Percentiles rank a stretch among this genome's conserved stretches.
phyloP scores from a whole-genome alignment of 345 rosid genomes.

The Odontarrhena argentea region DNA sequence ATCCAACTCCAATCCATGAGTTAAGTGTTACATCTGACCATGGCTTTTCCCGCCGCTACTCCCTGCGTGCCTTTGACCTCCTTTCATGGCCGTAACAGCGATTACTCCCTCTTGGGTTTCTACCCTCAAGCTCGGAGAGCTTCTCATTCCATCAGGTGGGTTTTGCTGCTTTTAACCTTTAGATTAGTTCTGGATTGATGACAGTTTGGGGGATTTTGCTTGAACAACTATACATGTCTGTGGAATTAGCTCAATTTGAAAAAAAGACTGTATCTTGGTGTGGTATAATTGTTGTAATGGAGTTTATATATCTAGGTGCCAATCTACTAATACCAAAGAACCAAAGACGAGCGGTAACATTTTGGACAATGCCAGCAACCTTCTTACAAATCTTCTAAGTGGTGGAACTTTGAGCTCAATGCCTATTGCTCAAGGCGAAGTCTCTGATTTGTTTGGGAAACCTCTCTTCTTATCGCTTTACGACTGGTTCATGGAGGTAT shows the following conservation, averaged over 20 bases:
- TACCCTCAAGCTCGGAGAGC: slow-evolving; percentile 20
- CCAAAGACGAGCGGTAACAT: slow-evolving; percentile 59
- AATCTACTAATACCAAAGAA: slow-evolving; percentile 57
- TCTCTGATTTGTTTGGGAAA: slow-evolving; percentile 80
- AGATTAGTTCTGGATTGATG: slow-evolving; percentile 10
- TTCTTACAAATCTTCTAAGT: slow-evolving; percentile 75
- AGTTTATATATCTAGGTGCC: slow-evolving; percentile 57
- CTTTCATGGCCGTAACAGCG: slow-evolving; percentile 26
- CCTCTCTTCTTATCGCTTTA: slow-evolving; percentile 84
- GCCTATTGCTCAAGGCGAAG: slow-evolving; percentile 95
- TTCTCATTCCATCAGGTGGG: slow-evolving; percentile 39
- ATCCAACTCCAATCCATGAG: no score
- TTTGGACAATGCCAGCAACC: slow-evolving; percentile 84
- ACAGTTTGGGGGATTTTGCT: not conserved
- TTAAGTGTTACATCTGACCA: not conserved
- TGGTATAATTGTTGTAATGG: slow-evolving; percentile 5
- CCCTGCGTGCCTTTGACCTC: not conserved
- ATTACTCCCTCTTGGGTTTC: slow-evolving; percentile 32
- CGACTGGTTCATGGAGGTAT: slow-evolving; percentile 93
- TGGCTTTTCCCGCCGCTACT: slow-evolving; percentile 33
- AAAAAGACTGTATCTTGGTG: not conserved
- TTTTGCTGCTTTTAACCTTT: not conserved
- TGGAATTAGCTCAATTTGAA: not conserved
- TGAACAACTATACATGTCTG: not conserved
- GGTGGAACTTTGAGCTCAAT: slow-evolving; percentile 79